Conservation (phyloP, 2,329 filamentous ascomycete species). For the Dendrostoma leiphaemia region DNA sequence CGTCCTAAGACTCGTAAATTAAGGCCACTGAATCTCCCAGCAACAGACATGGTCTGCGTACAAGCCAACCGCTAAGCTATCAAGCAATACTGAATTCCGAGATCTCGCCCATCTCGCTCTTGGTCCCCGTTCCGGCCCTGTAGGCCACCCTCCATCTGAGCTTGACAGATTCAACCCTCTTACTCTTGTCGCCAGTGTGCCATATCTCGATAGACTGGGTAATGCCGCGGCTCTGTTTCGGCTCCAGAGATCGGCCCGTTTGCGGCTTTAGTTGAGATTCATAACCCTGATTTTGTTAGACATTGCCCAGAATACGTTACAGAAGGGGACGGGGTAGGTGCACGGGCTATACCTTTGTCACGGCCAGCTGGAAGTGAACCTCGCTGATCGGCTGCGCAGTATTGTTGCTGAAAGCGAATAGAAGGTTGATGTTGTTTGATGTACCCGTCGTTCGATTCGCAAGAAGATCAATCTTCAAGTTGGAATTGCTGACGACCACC, state of each 20-base stretch:
- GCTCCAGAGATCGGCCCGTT: conserved; percentile 71
- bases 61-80: conserved; percentile 32
- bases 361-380: conserved; percentile 87
- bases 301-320: neutral
- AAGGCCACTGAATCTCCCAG: no score
- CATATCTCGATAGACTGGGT: conserved; percentile 76
- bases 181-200: conserved; percentile 65
- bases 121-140: conserved; percentile 61
- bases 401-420: conserved; percentile 82
- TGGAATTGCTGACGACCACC: conserved; percentile 66
- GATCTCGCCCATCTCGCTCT: conserved; percentile 83
- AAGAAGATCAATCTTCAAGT: conserved; percentile 70
- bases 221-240: conserved; percentile 72
- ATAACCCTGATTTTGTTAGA: conserved; percentile 59
- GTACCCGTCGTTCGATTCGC: conserved; percentile 58
- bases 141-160: conserved; percentile 89
- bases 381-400: conserved; percentile 69
- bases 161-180: conserved; percentile 78
- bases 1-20: no score
- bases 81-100: conserved; percentile 73
- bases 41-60: neutral
- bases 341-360: conserved; percentile 70
- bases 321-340: neutral
- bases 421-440: conserved; percentile 62
- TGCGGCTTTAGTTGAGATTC: conserved; percentile 82